Base-by-base conservation (phyloP, 1,284 basidiomycete species). In the Vanrija sp. region DNA sequence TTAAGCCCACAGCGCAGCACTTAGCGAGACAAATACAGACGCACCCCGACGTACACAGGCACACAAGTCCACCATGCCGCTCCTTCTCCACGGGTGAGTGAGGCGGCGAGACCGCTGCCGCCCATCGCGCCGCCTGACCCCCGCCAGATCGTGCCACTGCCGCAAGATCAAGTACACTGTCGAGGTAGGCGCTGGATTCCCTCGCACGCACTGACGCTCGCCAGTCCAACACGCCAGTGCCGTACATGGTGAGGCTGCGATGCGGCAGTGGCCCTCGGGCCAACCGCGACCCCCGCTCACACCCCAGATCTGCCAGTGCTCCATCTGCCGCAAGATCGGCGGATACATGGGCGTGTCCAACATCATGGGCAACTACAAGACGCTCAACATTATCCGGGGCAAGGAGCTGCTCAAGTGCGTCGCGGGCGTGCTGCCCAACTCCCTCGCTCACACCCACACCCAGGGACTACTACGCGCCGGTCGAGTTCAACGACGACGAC, bases 301-400 rank as follows among this genome's bases (percentile, higher is more conserved):
- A 0, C 44, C 28, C 28, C 51, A 71, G 69, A 23, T 73, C 12
- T 76, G 74, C 56, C 71, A 72, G 60, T 77, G 75, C 56, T 69
- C 68, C 43, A 76, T 77, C 61, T 77, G 75, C 55, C 67, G 75
- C 29, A 77, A 77, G 55, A 63, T 64, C 5, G 74, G 74, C 15
- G 75, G 75, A 9, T 77, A 76, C 61, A 73, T 74, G 69, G 75
- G 75, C 43, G 68, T 66, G 46, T 63, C 71, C 44, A 73, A 75
- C 54, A 73, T 74, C 46, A 75, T 77, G 75, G 75, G 75, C 23
- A 72, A 75, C 50, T 67, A 61, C 43, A 55, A 66, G n/a, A 72
- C 71, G 16, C 62, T 76, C 49, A 70, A 73, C 34, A 64, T 76
- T 43, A 47, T 67, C 9, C 61, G 67, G 15, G 75, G 75, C 19